Conservation (phyloP, 805 yeast genomes). For the Lachancea quebecensis region DNA sequence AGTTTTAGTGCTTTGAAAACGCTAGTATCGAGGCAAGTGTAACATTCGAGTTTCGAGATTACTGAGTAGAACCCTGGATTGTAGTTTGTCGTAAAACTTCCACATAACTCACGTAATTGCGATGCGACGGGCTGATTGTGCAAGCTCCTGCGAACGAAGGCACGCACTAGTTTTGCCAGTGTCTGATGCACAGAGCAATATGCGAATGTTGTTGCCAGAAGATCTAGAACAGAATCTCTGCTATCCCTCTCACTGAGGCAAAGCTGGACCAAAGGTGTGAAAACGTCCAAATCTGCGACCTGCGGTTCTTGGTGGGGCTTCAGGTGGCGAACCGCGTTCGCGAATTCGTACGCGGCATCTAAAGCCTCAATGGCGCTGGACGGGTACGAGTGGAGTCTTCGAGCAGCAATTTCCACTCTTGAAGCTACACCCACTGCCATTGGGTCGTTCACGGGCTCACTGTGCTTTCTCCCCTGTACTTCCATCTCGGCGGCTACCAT, state of each 20-base stretch:
- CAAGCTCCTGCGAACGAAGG: background rate
- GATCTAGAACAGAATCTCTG: slow-evolving; percentile 3
- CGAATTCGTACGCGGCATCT: background rate
- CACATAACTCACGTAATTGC: slow-evolving; percentile 6
- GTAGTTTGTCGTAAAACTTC: slow-evolving; percentile 1
- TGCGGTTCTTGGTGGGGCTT: background rate
- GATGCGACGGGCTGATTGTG: background rate
- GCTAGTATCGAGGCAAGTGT: slow-evolving; percentile 11
- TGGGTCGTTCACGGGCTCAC: too few relatives aligned
- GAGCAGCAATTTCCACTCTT: background rate
- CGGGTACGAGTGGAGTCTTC: background rate
- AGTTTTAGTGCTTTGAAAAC: slow-evolving; percentile 10
- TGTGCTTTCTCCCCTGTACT: background rate
- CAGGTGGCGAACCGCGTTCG: background rate
- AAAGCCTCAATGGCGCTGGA: background rate
- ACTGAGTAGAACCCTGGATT: slow-evolving; percentile 19
- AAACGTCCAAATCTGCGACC: background rate
- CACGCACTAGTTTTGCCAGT: background rate
- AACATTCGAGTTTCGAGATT: slow-evolving; percentile 12
- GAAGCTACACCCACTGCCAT: background rate
- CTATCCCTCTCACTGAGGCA: background rate
- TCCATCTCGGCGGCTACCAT: background rate
- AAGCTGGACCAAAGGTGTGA: slow-evolving; percentile 1
- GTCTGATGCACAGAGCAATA: slow-evolving; percentile 17
- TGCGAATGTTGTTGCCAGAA: slow-evolving; percentile 18